phyloP scores from a whole-genome alignment of 805 yeast genomes.

The Metschnikowia orientalis region DNA sequence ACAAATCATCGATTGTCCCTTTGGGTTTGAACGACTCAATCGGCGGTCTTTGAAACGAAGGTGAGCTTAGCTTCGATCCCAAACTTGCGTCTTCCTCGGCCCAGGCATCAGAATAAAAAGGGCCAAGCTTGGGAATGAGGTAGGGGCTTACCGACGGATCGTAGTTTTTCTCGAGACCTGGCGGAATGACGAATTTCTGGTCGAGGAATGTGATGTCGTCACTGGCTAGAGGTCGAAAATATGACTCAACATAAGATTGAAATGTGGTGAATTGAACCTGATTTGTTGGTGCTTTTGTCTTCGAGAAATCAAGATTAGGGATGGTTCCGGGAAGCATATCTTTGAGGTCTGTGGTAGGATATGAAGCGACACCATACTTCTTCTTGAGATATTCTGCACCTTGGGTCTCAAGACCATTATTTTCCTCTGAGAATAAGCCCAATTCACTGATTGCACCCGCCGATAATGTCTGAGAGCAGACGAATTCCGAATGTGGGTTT shows the following conservation, averaged over 20 bases:
- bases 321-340: slow-evolving; percentile 81
- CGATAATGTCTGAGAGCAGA: slow-evolving; percentile 63
- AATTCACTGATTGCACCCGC: slow-evolving; percentile 55
- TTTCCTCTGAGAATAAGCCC: slow-evolving; percentile 61
- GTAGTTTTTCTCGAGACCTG: slow-evolving; percentile 45
- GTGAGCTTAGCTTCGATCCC: slow-evolving; percentile 43
- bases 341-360: slow-evolving; percentile 72
- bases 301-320: slow-evolving; percentile 83
- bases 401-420: slow-evolving; percentile 55
- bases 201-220: slow-evolving; percentile 77
- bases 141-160: slow-evolving; percentile 70
- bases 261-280: slow-evolving; percentile 92
- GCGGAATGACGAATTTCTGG: slow-evolving; percentile 56
- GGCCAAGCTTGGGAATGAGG: slow-evolving; percentile 81
- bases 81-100: slow-evolving; percentile 65
- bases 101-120: slow-evolving; percentile 80
- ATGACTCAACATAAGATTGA: slow-evolving; percentile 79
- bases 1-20: slow-evolving; percentile 53
- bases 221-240: slow-evolving; percentile 68
- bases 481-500: slow-evolving; percentile 75
- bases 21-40: slow-evolving; percentile 49
- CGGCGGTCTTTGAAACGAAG: slow-evolving; percentile 42
- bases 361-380: slow-evolving; percentile 86
- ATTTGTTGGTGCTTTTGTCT: slow-evolving; percentile 64
- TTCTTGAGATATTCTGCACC: slow-evolving; percentile 70